These are phyloP conservation scores for Torrubiellomyces zombiae DNA, from an alignment of 2,329 filamentous ascomycete species.

Conservation along the genomic window DNA sequence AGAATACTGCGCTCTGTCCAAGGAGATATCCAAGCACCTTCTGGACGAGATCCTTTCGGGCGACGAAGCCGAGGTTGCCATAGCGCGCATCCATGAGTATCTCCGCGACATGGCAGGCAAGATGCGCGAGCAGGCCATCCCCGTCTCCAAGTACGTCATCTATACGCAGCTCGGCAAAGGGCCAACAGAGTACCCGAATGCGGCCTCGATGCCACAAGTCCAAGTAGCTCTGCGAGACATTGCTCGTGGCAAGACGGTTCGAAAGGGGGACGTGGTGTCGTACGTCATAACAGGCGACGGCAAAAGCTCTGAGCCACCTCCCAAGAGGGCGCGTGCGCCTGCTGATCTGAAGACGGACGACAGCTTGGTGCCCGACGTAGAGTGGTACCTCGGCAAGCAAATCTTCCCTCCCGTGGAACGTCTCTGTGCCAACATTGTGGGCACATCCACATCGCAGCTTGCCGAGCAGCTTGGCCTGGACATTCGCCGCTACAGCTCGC, in stretches of 20 bases:
- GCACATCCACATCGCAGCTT: slow-evolving; percentile 77
- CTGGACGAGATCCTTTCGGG: slow-evolving; percentile 92
- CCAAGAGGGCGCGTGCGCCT: slow-evolving; percentile 78
- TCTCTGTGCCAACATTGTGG: slow-evolving; percentile 87
- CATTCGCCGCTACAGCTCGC: slow-evolving; percentile 58
- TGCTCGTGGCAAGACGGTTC: slow-evolving; percentile 69
- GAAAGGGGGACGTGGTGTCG: slow-evolving; percentile 88
- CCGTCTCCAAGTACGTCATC: slow-evolving; percentile 83
- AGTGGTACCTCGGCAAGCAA: slow-evolving; percentile 96
- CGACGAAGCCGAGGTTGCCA: slow-evolving; percentile 74
- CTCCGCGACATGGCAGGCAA: slow-evolving; percentile 67
- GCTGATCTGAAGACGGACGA: slow-evolving; percentile 68
- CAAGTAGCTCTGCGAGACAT: slow-evolving; percentile 86
- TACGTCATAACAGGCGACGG: slow-evolving; percentile 79
- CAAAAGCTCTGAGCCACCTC: slow-evolving; percentile 49
- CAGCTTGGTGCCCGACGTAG: slow-evolving; percentile 71
- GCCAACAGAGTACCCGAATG: slow-evolving; percentile 86
- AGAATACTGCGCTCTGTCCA: slow-evolving; percentile 90
- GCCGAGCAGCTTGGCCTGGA: slow-evolving; percentile 91
- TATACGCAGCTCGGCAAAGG: slow-evolving; percentile 94
- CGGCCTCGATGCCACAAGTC: slow-evolving; percentile 88
- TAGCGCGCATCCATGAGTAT: slow-evolving; percentile 86
- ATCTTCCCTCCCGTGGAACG: slow-evolving; percentile 96
- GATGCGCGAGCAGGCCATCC: slow-evolving; percentile 68
- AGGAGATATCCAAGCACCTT: slow-evolving; percentile 80